These are phyloP conservation scores for Solanum chilense DNA, from an alignment of 257 asterid species.

Conservation along the genomic window DNA sequence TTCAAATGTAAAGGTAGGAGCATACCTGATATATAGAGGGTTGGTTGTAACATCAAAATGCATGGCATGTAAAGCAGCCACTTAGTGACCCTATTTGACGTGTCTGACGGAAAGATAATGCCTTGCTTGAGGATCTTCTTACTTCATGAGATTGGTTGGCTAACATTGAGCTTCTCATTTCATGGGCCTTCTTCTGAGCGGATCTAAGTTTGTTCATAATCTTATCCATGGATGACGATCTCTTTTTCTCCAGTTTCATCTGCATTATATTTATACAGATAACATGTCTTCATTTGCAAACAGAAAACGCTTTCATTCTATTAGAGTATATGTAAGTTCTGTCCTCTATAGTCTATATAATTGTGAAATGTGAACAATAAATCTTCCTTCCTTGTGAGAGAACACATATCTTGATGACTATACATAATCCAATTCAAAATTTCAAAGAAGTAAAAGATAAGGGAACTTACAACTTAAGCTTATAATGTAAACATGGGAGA, in stretches of 20 bases:
- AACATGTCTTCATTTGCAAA: not conserved
- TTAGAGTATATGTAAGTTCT: not conserved
- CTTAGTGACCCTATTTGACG: constrained; percentile 63
- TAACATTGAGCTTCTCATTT: constrained; percentile 58
- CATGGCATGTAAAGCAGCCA: constrained; percentile 93
- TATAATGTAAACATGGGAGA: not conserved
- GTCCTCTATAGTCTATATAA: not conserved
- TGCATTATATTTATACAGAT: constrained; percentile 16
- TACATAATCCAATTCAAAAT: not conserved
- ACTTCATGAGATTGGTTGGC: constrained; percentile 34
- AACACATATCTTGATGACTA: not conserved
- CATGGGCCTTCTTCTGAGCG: constrained; percentile 88
- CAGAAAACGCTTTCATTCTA: not conserved
- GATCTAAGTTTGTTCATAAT: constrained; percentile 75
- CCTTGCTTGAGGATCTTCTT: constrained; percentile 31
- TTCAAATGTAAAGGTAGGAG: not conserved
- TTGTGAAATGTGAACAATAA: not conserved
- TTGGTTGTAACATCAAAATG: constrained; percentile 24
- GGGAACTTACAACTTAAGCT: not conserved
- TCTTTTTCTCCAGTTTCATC: constrained; percentile 96
- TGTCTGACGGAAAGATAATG: constrained; percentile 49
- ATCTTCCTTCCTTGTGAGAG: not conserved
- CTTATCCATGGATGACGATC: constrained; percentile 90
- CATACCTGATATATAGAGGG: constrained; percentile 25
- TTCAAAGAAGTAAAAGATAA: not conserved